Evolutionary conservation across 139 green algal species (phyloP), one percentile per base, ranked within the genome.

Genomic region (Micromonas commoda): DNA sequence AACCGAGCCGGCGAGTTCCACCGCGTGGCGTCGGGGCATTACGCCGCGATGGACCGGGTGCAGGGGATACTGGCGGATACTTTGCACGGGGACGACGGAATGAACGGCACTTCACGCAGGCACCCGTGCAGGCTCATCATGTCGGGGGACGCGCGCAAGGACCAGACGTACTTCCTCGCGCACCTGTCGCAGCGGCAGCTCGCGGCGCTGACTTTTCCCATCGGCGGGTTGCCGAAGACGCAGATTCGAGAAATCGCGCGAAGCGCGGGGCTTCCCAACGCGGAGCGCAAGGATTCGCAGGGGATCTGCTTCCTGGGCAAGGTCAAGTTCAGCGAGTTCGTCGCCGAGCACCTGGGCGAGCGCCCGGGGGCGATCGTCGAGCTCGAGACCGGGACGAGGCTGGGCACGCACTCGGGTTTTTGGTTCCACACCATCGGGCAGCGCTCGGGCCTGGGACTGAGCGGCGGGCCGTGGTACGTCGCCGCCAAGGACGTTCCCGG

Each of bases 221-320:
- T 99, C 28, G 95, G 92, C 6, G 31, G 37, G 37, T 84, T 98
- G 33, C 92, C 89, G 52, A 98, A 98, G 85, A 31, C 83, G 39
- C 76, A 90, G 77, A 90, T 93, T 66, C 79, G 85, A 5, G 37
- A 77, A 31, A 21, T 85, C 4, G 94, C 92, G 3, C 79, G 64
- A 0, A 81, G 78, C 0, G 80, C 86, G 26, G 61, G 75, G 23
- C 88, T 99, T 45, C 91, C 94, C 39, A 98, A 92, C 72, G 81
- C 89, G 76, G 80, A 79, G 16, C 86, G 95, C 33, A 94, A 93
- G 77, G 95, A 99, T 86, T 94, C 86, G 82, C 95, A 99, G 84
- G 95, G 95, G 53, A 98, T 99, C 66, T 99, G 95, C 87, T 99
- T 99, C 80, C 86, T 99, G 35, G 95, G 95, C 39, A 98, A 98